Evolutionary conservation across 495 filamentous ascomycete genomes (phyloP).

Genomic region (Hypoxylon intermedium): DNA sequence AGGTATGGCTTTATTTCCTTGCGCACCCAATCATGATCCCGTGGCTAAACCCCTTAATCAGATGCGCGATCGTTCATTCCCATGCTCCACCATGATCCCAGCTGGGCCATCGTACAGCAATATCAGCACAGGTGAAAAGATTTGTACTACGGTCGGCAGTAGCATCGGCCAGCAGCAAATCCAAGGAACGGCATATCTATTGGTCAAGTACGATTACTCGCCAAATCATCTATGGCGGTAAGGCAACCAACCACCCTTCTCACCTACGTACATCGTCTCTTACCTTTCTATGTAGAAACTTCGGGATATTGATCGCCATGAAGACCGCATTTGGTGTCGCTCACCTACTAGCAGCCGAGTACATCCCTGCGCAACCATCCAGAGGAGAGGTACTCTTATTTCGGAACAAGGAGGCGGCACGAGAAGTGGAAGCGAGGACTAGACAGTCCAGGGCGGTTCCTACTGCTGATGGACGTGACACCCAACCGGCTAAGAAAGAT

Average conservation of each 20-base stretch:
- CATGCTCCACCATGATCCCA: conserved; percentile 69
- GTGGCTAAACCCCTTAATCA: too few species aligned
- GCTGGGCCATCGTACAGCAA: conserved; percentile 55
- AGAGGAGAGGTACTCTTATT: conserved; percentile 91
- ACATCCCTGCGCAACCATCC: conserved; percentile 74
- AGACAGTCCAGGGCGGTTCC: too few species aligned
- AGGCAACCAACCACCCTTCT: too few species aligned
- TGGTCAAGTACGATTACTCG: neutral
- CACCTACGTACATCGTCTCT: neutral
- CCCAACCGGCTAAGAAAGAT: too few species aligned
- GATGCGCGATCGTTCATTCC: conserved; percentile 58
- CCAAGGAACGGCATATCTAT: neutral
- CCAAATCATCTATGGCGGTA: conserved; percentile 68
- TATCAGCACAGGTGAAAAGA: conserved; percentile 47
- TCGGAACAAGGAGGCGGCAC: conserved; percentile 24
- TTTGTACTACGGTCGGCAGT: conserved; percentile 70
- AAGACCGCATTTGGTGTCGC: conserved; percentile 66
- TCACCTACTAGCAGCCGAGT: conserved; percentile 78
- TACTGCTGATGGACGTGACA: too few species aligned
- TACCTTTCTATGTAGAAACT: conserved; percentile 61
- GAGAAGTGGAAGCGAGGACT: neutral
- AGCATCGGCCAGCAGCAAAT: conserved; percentile 52
- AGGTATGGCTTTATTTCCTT: conserved; percentile 67
- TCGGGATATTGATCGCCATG: conserved; percentile 79
- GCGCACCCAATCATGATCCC: too few species aligned